phyloP scores from a whole-genome alignment of 208 protist species.

The Crithidia mellificae region DNA sequence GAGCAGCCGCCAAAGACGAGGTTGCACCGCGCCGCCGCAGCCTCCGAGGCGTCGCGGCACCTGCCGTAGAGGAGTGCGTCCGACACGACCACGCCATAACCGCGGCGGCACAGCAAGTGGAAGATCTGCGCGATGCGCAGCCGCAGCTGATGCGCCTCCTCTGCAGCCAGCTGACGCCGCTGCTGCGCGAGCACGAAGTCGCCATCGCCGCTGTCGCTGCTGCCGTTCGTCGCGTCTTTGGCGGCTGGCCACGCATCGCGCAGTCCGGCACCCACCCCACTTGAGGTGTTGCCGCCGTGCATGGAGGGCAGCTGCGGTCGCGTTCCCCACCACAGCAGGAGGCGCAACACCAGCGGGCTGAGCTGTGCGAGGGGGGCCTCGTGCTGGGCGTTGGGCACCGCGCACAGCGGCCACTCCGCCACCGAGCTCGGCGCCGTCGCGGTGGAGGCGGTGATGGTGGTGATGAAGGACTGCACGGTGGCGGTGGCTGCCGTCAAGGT shows the following conservation, averaged over 20 bases:
- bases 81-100: slow-evolving; percentile 18
- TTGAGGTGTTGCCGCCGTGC: background rate
- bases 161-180: slow-evolving; percentile 2
- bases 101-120: slow-evolving; percentile 17
- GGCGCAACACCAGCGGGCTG: slow-evolving; percentile 30
- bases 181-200: slow-evolving; percentile 3
- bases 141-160: slow-evolving; percentile 19
- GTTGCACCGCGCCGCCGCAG: slow-evolving; percentile 21
- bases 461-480: background rate
- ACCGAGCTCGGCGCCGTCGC: slow-evolving; percentile 5
- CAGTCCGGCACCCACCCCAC: no score
- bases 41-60: slow-evolving; percentile 28
- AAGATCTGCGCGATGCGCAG: slow-evolving; percentile 33
- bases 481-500: slow-evolving; percentile 11
- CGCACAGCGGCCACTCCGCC: background rate
- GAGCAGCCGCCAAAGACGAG: slow-evolving; percentile 22
- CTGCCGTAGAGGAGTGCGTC: slow-evolving; percentile 32
- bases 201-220: slow-evolving; percentile 5
- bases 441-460: background rate
- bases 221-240: background rate
- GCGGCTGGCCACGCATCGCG: background rate
- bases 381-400: background rate
- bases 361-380: slow-evolving; percentile 15
- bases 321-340: slow-evolving; percentile 32
- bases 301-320: slow-evolving; percentile 18